These are phyloP conservation scores for Yamadazyma phyllophila DNA, from an alignment of 805 yeast genomes.

Conservation along the genomic window DNA sequence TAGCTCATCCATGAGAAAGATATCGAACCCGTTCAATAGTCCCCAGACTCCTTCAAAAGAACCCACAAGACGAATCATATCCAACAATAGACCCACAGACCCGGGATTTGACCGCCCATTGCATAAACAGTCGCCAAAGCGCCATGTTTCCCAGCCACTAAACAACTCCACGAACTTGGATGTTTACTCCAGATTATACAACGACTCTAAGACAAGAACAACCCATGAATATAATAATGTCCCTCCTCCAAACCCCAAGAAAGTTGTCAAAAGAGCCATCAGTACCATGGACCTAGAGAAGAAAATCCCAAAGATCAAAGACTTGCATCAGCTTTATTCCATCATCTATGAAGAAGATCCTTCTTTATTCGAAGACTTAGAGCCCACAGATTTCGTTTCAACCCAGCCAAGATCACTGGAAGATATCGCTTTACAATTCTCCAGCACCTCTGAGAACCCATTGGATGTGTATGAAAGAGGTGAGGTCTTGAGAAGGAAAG, in stretches of 20 bases:
- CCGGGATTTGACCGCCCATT: not conserved
- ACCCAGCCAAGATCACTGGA: slow-evolving; percentile 8
- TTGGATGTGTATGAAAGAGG: slow-evolving; percentile 59
- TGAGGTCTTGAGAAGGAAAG: slow-evolving; percentile 50
- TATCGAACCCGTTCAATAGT: slow-evolving; percentile 13
- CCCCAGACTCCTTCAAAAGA: not conserved
- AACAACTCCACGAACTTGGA: slow-evolving; percentile 1
- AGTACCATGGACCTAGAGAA: not conserved
- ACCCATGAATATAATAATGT: not conserved
- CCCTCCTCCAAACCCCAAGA: not conserved
- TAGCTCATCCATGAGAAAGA: slow-evolving; percentile 34
- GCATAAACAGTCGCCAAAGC: not conserved
- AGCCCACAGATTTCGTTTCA: slow-evolving; percentile 3
- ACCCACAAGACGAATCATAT: not conserved
- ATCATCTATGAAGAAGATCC: slow-evolving; percentile 27
- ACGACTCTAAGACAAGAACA: slow-evolving; percentile 3
- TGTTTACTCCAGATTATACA: slow-evolving; percentile 15
- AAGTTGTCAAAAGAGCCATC: not conserved
- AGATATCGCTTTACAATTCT: slow-evolving; percentile 1
- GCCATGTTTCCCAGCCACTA: not conserved
- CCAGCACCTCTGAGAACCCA: not conserved
- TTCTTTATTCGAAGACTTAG: slow-evolving; percentile 20
- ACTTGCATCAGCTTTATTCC: slow-evolving; percentile 19
- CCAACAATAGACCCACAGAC: not conserved
- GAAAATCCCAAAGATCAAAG: not conserved